Evolutionary conservation across 2,329 filamentous ascomycete genomes (phyloP).

Genomic region (Alternaria longipes): DNA sequence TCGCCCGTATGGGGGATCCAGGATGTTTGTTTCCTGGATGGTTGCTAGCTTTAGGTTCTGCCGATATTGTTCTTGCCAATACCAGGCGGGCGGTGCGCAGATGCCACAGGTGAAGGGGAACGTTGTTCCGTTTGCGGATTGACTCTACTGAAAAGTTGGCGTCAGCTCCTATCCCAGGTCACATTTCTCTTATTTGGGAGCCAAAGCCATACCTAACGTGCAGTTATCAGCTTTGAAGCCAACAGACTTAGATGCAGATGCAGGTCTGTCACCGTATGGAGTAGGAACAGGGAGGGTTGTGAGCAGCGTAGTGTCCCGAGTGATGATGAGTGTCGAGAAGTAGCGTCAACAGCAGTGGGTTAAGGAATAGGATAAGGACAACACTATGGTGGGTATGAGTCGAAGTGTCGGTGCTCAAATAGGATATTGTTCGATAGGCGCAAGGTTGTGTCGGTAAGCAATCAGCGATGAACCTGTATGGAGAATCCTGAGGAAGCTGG

Average conservation of each 20-base stretch:
- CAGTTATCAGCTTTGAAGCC: not conserved
- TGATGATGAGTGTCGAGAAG: not conserved
- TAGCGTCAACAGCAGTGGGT: not conserved
- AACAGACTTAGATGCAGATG: not conserved
- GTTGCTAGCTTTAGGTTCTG: conserved; percentile 1
- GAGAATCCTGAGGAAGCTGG: not conserved
- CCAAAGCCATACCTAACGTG: conserved; percentile 4
- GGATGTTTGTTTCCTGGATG: conserved; percentile 16
- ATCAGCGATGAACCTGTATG: not conserved
- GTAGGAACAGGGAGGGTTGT: not conserved
- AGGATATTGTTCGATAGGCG: conserved; percentile 17
- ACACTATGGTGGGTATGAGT: not conserved
- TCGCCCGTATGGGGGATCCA: conserved; percentile 15
- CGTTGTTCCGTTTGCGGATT: conserved; percentile 20
- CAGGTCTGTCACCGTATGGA: not conserved
- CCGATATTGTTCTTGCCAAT: conserved; percentile 7
- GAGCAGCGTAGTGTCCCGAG: not conserved
- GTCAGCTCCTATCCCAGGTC: not conserved
- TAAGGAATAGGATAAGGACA: not conserved
- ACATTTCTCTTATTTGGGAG: not conserved
- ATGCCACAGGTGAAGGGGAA: conserved; percentile 18
- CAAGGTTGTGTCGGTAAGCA: not conserved
- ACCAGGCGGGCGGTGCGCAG: conserved; percentile 18
- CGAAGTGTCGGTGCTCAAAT: conserved; percentile 4
- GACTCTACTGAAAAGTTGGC: not conserved